Evolutionary conservation across 2,329 filamentous ascomycete species (phyloP), one percentile per base, ranked within the genome.

Genomic region (Neocatenulostroma microsporum): DNA sequence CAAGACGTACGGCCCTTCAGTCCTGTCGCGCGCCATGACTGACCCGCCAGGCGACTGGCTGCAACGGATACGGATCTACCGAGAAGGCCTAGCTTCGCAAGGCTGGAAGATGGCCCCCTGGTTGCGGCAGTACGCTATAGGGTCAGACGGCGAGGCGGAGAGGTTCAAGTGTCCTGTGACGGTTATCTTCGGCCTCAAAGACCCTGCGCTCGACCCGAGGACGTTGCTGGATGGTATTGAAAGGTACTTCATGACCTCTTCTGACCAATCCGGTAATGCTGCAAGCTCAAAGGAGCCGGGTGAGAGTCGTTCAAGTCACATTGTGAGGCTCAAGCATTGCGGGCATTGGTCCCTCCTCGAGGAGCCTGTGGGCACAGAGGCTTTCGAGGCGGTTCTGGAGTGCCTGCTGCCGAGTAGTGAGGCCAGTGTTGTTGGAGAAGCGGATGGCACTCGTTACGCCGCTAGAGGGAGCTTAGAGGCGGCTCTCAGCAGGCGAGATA

Each of bases 321-420:
- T 42, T 13, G 13, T 42, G 9, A 45, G 69, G 26, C 50, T 77
- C 6, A 64, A 69, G 3, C 52, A 58, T 7, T 66, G 64, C 9
- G 72, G 69, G 1, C 74, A 78, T 54, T 77, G 72, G 62, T 66
- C 67, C 11, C 66, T 72, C 2, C 45, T 71, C 27, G 71, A 76
- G 49, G 50, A 55, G 15, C 18, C 27, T 2, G 10, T 30, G 56
- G 31, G 66, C 64, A 54, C 60, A 5, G 50, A 50, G 13, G 67
- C 66, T 2, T 35, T 74, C 32, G 62, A 61, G 41, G 62, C 60
- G 44, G 53, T 60, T 5, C 39, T 60, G 10, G 12, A 37, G n/a
- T 14, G 14, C 9, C 11, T 25, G 20, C 15, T 42, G 15, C n/a
- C n/a, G n/a, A n/a, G n/a, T n/a, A n/a, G n/a, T n/a, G n/a, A n/a